Percentiles rank a stretch among this genome's conserved stretches.
Evolutionary conservation across 169 alveolate species (phyloP).

Genomic region (Plasmodium billcollinsi): DNA sequence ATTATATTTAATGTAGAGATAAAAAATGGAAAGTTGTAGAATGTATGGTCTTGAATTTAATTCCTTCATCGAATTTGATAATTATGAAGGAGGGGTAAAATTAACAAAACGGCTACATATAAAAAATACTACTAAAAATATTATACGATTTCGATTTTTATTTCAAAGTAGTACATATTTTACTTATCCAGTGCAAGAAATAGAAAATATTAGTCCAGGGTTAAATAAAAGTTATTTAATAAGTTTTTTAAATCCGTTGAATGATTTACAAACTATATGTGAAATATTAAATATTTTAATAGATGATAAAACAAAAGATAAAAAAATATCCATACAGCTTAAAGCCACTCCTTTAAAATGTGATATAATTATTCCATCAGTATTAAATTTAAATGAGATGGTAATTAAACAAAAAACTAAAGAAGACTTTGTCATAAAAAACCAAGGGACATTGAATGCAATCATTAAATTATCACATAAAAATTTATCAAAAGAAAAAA

Average conservation of each 20-base stretch:
- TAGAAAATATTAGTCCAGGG: constrained; percentile 74
- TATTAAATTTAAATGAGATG: constrained; percentile 56
- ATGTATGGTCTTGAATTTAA: constrained; percentile 58
- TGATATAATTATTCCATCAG: constrained; percentile 49
- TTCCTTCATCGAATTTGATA: constrained; percentile 47
- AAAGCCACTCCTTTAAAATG: constrained; percentile 74
- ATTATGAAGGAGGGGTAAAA: constrained; percentile 73
- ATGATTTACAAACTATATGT: constrained; percentile 46
- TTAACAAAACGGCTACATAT: constrained; percentile 42
- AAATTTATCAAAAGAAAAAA: constrained; percentile 34
- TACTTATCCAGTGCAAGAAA: constrained; percentile 73
- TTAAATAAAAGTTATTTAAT: constrained; percentile 49
- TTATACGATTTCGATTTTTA: constrained; percentile 56
- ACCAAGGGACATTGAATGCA: constrained; percentile 56
- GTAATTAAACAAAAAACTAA: constrained; percentile 60
- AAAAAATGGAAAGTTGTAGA: constrained; percentile 51
- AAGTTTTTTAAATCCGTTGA: constrained; percentile 60
- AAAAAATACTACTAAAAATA: constrained; percentile 64
- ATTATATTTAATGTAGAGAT: neutral
- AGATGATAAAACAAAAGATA: constrained; percentile 44
- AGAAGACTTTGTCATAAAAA: constrained; percentile 48
- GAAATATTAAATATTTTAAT: constrained; percentile 54
- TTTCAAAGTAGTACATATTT: constrained; percentile 63
- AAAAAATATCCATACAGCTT: constrained; percentile 38
- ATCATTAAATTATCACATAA: constrained; percentile 53